phyloP scores from a whole-genome alignment of 345 rosid genomes.

The Noccaea caerulescens region DNA sequence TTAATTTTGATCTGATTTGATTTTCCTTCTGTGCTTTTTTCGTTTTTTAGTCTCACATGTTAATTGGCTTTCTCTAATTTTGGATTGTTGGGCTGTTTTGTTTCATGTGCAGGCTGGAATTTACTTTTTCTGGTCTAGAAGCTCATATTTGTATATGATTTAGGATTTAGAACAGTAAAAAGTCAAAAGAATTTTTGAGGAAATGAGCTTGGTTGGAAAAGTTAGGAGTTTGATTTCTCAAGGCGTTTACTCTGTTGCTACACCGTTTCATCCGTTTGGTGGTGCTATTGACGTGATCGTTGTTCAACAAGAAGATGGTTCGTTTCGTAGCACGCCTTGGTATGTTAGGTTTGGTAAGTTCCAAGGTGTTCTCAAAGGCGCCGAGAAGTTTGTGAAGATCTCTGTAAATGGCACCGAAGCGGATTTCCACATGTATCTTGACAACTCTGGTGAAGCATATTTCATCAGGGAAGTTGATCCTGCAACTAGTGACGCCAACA shows the following conservation, averaged over 20 bases:
- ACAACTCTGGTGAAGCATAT: constrained; percentile 93
- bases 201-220: constrained; percentile 90
- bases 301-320: constrained; percentile 85
- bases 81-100: constrained; percentile 38
- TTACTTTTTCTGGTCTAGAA: not conserved
- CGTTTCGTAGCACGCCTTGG: constrained; percentile 89
- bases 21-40: constrained; percentile 4
- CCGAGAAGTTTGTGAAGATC: constrained; percentile 77
- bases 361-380: constrained; percentile 91
- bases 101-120: constrained; percentile 36
- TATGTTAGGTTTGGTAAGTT: constrained; percentile 92
- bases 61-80: constrained; percentile 28
- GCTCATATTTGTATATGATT: constrained; percentile 25
- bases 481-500: constrained; percentile 36
- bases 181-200: constrained; percentile 29
- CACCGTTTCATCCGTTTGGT: constrained; percentile 95
- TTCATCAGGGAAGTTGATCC: constrained; percentile 74
- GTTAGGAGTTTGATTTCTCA: constrained; percentile 85
- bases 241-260: constrained; percentile 89
- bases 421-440: constrained; percentile 85
- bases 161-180: constrained; percentile 11
- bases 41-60: constrained; percentile 5
- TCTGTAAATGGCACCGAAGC: constrained; percentile 82
- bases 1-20: not conserved
- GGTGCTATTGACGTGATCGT: constrained; percentile 95